Percentiles rank a stretch among this genome's conserved stretches.
These are phyloP conservation scores for Corinectria fuckeliana DNA, from an alignment of 2,329 filamentous ascomycete species.

Conservation along the genomic window DNA sequence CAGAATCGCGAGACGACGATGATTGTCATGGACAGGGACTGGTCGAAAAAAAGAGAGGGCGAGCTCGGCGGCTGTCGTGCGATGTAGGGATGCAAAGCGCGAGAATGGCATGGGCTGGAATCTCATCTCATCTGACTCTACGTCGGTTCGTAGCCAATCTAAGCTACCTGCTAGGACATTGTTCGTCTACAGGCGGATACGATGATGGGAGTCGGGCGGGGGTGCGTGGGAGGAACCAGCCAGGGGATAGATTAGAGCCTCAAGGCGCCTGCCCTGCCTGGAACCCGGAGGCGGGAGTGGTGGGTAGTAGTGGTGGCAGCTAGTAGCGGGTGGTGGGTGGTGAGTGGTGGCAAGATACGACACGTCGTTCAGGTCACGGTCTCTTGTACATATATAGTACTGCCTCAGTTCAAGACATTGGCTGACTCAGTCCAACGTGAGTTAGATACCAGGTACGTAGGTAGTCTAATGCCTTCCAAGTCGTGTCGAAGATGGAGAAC, in stretches of 20 bases:
- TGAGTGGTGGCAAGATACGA: neutral
- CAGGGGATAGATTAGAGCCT: neutral
- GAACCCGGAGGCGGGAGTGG: neutral
- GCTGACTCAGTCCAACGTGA: neutral
- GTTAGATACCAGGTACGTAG: no score
- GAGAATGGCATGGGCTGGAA: neutral
- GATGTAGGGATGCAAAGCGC: constrained; percentile 11
- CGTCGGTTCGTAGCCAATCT: no score
- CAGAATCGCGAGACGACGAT: constrained; percentile 13
- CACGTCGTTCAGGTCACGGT: constrained; percentile 4
- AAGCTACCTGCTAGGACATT: neutral
- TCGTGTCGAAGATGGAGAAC: constrained; percentile 12
- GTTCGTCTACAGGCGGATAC: neutral
- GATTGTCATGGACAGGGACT: constrained; percentile 10
- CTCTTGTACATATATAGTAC: neutral
- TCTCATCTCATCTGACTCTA: no score
- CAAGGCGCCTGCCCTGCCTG: neutral
- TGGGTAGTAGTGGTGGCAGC: neutral
- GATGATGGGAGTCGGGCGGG: neutral
- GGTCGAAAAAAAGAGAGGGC: no score
- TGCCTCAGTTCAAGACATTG: constrained; percentile 10
- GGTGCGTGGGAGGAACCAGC: constrained; percentile 1
- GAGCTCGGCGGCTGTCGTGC: no score
- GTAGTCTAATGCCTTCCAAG: neutral
- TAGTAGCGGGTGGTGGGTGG: neutral